Conservation (phyloP, 2,329 filamentous ascomycete genomes). For the Colletotrichum aenigma region DNA sequence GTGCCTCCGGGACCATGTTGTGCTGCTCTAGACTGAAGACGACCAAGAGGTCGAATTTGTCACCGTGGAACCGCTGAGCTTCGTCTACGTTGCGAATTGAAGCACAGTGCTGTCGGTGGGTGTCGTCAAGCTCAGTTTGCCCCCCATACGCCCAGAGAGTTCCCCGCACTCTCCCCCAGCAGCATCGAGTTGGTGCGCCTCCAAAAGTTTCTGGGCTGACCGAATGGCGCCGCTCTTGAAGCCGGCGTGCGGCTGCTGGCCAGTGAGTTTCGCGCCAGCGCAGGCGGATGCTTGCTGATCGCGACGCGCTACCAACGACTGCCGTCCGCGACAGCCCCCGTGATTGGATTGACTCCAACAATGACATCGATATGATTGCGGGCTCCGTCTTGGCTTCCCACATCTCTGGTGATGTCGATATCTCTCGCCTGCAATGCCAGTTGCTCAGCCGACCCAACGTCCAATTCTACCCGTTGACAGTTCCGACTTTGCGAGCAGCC, state of each 20-base stretch:
- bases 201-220: conserved; percentile 5
- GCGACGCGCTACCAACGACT: conserved; percentile 7
- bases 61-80: neutral
- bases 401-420: neutral
- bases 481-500: neutral
- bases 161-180: conserved; percentile 11
- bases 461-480: neutral
- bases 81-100: neutral
- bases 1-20: neutral
- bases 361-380: conserved; percentile 18
- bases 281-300: conserved; percentile 12
- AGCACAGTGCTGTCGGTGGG: neutral
- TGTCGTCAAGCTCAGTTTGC: conserved; percentile 5
- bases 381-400: neutral
- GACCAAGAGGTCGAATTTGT: neutral
- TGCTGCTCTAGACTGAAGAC: neutral
- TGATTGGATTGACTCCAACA: conserved; percentile 10
- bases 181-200: conserved; percentile 4
- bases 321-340: neutral
- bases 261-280: conserved; percentile 3
- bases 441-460: neutral
- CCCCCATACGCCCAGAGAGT: conserved; percentile 6
- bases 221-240: conserved; percentile 3
- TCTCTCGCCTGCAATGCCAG: neutral
- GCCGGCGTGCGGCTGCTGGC: neutral